Conservation (phyloP, 2,329 filamentous ascomycete genomes). For the Aspergillus neoniger region DNA sequence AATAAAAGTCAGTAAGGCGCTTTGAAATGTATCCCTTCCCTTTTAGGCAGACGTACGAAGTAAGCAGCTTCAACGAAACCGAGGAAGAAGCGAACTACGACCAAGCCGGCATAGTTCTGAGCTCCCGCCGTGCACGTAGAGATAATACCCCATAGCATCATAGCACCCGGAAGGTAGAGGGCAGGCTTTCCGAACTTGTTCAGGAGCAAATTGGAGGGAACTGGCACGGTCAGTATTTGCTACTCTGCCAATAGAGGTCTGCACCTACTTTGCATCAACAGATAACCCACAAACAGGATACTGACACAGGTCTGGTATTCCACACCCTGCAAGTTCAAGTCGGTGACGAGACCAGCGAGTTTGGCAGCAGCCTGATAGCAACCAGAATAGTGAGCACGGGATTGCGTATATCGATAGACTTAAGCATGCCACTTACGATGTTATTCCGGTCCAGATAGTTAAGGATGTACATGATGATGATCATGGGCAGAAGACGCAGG, state of each 20-base stretch:
- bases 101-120: slow-evolving; percentile 54
- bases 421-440: slow-evolving; percentile 45
- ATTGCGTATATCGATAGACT: rapidly evolving
- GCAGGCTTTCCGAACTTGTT: slow-evolving; percentile 55
- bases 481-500: slow-evolving; percentile 64
- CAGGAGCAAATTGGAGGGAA: slow-evolving; percentile 53
- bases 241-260: neutral
- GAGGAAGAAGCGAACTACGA: slow-evolving; percentile 50
- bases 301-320: slow-evolving; percentile 50
- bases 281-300: slow-evolving; percentile 60
- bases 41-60: slow-evolving; percentile 44
- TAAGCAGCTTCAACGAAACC: slow-evolving; percentile 40
- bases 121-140: slow-evolving; percentile 47
- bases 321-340: slow-evolving; percentile 45
- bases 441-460: slow-evolving; percentile 69
- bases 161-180: slow-evolving; percentile 54
- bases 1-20: slow-evolving; percentile 55
- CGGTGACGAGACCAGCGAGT: slow-evolving; percentile 53
- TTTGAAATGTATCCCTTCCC: neutral
- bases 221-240: slow-evolving; percentile 15
- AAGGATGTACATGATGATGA: slow-evolving; percentile 75
- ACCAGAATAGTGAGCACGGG: neutral
- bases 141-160: slow-evolving; percentile 64
- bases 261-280: slow-evolving; percentile 59
- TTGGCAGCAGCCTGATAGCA: slow-evolving; percentile 26